Base-by-base conservation (phyloP, 352 stramenopile genomes). In the Pythium guiyangense region DNA sequence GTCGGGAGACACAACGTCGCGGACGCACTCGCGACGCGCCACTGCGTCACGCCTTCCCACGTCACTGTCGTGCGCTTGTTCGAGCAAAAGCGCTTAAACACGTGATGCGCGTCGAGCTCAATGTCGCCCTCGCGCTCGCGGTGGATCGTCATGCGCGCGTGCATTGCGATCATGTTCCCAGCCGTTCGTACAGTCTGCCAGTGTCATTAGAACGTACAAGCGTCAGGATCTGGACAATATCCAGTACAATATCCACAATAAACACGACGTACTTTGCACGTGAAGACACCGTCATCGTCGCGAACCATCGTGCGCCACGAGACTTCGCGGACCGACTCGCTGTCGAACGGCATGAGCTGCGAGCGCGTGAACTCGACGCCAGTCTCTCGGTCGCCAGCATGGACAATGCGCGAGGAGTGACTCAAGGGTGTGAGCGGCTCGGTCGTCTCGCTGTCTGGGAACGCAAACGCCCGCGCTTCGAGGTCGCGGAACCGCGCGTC, bases 31-130 rank as follows among this genome's bases (percentile, higher is more conserved):
- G 54, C 54, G 15, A 44, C n/a, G 20, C 12, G 29, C 54, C 54
- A 61, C 37, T 61, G 54, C 37, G 35, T 61, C 35, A 61, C 8
- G 6, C 54, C 54, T 27, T 54, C 54, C 54, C 54, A 61, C 15
- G 54, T 44, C 46, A 61, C 4, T 11, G 20, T 44, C 12, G 39
- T 44, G 12, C 54, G 46, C n/a, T 54, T 29, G 35, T 49, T 34
- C 6, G 17, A 15, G 15, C 22, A 54, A 8, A 50, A 39, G 11
- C 46, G 47, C 54, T 61, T 61, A 26, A 54, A 54, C 18, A 61
- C 54, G 18, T 54, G 48, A 17, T 61, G 46, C 12, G 45, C 46
- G 10, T 61, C 54, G 5, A 61, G 18, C 17, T 50, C 11, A 17
- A 61, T 49, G n/a, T 54, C 47, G 10, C 37, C 26, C n/a, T 49